Evolutionary conservation across 2,329 filamentous ascomycete genomes (phyloP), one percentile per base, ranked within the genome.

Genomic region (Diaporthe sp.): DNA sequence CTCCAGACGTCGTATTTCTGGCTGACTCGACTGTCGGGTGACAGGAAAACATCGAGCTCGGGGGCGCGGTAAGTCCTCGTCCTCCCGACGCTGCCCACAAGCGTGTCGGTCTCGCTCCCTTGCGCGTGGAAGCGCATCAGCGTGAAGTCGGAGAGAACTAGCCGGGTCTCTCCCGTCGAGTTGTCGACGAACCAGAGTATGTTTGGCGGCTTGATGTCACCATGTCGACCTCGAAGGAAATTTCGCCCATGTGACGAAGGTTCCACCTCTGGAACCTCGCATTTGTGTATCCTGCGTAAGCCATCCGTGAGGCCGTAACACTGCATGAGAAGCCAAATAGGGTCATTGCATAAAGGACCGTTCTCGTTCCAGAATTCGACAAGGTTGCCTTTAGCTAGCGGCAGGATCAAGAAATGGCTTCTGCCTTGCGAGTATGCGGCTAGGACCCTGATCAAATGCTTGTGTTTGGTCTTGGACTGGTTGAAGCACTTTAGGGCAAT

Each of bases 1-100:
- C 59, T 62, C 59, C 59, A 62, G 10, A 62, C 59, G 42, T 62
- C 59, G 25, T 62, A 62, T 42, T 25, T 22, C 37, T 42, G 59
- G n/a, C 59, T 62, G 9, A 62, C 37, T 9, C n/a, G 59, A n/a
- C 15, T 42, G 19, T 22, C 13, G 37, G 25, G 42, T 19, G 42
- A 46, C 2, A 46, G 17, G 12, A 15, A 15, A 5, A 44, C 22
- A 19, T 39, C 59, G 4, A 25, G 22, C n/a, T 62, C 59, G 19
- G 59, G 59, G 7, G 59, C 59, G 37, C 59, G 37, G 13, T 62
- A 62, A 10, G 59, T 62, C 13, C 9, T 25, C 17, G 59, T 62
- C 19, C 59, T 34, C 6, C 59, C 59, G 42, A 44, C 37, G n/a
- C 37, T 13, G 13, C n/a, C 13, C 37, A 62, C 13, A 3, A 34